Evolutionary conservation across 768 basidiomycete genomes (phyloP), one percentile per base, ranked within the genome.

Genomic region (Imleria badia): DNA sequence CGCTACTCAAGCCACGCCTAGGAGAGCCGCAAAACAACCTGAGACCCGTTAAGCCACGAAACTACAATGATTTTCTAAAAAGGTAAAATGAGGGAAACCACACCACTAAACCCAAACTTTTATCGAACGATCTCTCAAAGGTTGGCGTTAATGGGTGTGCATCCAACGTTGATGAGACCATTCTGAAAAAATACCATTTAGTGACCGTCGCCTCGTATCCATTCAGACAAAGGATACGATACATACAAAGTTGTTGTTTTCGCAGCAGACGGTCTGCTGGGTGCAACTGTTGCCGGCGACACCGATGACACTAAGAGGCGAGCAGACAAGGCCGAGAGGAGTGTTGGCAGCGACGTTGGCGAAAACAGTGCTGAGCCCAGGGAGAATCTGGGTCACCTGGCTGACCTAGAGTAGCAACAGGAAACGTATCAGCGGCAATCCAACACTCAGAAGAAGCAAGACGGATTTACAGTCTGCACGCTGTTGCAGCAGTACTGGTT

Each of bases 201-300:
- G 38, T 6, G 5, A 48, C 6, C n/a, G n/a, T n/a, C 38, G 8
- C 12, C 13, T 2, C 5, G 15, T 0, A 26, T 22, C 6, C 3
- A 2, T 12, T 5, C n/a, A n/a, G 5, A 1, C 3, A 20, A 3
- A 39, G 7, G 9, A 11, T 19, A 55, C n/a, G n/a, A n/a, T n/a
- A n/a, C 55, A 7, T 42, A 64, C 59, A 9, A 11, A 34, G n/a
- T 9, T 3, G 43, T 50, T 43, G 33, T 26, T 1, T 1, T 26
- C 12, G 43, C 63, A 64, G 36, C 63, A 64, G 2, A 48, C 46
- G 5, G 62, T 10, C 42, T 43, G 42, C 12, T 15, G 2, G 1
- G 22, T 35, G 23, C 44, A 45, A 23, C 26, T n/a, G n/a, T n/a
- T n/a, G n/a, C n/a, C n/a, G n/a, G n/a, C n/a, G n/a, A n/a, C n/a